Evolutionary conservation across 352 stramenopile genomes (phyloP).

Genomic region (Aphanomyces invadans): DNA sequence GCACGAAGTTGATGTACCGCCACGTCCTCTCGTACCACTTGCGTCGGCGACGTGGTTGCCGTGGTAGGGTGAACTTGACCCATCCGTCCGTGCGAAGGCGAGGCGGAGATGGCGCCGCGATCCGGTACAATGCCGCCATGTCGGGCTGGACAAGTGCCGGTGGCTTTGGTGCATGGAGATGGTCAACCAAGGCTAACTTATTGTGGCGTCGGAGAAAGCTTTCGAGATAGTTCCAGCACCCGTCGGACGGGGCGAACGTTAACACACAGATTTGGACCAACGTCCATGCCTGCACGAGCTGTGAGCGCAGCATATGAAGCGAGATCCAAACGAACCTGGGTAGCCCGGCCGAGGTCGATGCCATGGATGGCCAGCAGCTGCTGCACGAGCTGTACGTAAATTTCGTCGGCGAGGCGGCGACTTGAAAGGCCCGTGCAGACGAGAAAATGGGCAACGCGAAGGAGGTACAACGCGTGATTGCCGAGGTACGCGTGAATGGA

Average conservation of each 20-base stretch:
- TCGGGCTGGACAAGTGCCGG: not conserved
- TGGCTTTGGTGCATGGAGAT: not conserved
- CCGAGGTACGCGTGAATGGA: not conserved
- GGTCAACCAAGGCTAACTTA: not conserved
- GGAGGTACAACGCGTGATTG: not conserved
- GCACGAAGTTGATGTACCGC: not conserved
- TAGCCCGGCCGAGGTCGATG: not conserved
- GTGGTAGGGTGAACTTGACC: not conserved
- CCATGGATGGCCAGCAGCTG: not conserved
- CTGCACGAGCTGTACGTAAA: constrained; percentile 1
- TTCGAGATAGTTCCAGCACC: constrained; percentile 4
- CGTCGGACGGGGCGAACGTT: constrained; percentile 1
- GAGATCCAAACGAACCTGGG: not conserved
- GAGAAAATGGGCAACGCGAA: not conserved
- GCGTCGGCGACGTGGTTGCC: not conserved
- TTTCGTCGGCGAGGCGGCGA: constrained; percentile 5
- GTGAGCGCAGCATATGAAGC: not conserved
- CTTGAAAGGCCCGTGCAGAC: not conserved
- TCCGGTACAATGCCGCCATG: not conserved
- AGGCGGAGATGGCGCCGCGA: not conserved
- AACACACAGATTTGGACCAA: not conserved
- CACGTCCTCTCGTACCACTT: not conserved
- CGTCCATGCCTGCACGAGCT: not conserved
- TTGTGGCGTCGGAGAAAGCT: not conserved
- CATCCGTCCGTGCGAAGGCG: not conserved